phyloP scores from a whole-genome alignment of 1,284 basidiomycete genomes.

The Exsudoporus floridanus region DNA sequence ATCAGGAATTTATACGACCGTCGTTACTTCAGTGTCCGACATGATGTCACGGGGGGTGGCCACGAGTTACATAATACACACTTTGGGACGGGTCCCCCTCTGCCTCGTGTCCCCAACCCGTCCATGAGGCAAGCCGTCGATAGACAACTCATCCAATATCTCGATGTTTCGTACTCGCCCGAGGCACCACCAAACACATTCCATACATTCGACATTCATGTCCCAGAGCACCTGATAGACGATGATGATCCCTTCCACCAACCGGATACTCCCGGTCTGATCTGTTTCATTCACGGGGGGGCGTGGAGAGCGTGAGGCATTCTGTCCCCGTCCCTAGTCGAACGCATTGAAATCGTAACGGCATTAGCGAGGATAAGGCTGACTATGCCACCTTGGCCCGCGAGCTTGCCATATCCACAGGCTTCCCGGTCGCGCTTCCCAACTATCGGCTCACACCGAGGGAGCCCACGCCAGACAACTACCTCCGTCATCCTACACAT shows the following conservation, averaged over 20 bases:
- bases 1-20: constrained; percentile 19
- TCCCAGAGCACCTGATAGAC: constrained; percentile 24
- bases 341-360: constrained; percentile 4
- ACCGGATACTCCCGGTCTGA: constrained; percentile 30
- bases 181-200: constrained; percentile 25
- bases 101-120: constrained; percentile 8
- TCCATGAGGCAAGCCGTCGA: too few species aligned
- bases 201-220: constrained; percentile 52
- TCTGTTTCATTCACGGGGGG: constrained; percentile 75
- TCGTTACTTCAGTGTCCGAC: background rate
- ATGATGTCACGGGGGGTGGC: constrained; percentile 27
- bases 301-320: constrained; percentile 71
- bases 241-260: background rate
- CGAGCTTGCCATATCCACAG: constrained; percentile 47
- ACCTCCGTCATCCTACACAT: constrained; percentile 67
- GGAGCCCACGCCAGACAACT: constrained; percentile 38
- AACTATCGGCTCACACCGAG: constrained; percentile 70
- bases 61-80: background rate
- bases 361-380: constrained; percentile 65
- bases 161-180: constrained; percentile 46
- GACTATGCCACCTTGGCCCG: constrained; percentile 56
- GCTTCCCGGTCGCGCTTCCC: constrained; percentile 61
- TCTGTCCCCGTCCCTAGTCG: background rate
- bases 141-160: constrained; percentile 14
- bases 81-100: too few species aligned